Base-by-base conservation (phyloP, 2,329 filamentous ascomycete species). In the Penicillium sp. region DNA sequence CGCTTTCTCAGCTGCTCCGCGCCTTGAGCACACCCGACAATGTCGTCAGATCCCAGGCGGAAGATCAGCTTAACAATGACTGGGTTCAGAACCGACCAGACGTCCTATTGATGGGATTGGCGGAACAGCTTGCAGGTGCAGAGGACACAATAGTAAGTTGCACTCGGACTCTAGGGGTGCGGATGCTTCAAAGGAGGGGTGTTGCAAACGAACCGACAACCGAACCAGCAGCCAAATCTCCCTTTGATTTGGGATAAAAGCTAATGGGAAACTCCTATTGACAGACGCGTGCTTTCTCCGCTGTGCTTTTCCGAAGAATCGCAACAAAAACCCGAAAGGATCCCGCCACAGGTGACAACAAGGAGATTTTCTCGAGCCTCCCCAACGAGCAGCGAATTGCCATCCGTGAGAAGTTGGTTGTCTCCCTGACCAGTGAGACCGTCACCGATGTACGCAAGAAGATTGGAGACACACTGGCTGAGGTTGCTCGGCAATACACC, bases 401-500 rank as follows among this genome's bases (percentile, higher is more conserved):
- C 47, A 96, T 97, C 68, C 87, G 92, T 65, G 84, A 89, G 69
- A 96, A 93, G 75, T 81, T 97, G 57, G 83, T 97, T 41, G 84
- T 92, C 69, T 87, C 86, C 51, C 81, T 97, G 52, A 85, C 85
- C 57, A 81, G 80, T 60, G 94, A 97, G 78, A 79, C 84, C 23
- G 84, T 89, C 60, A 84, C 87, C 60, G 81, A 84, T 39, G 90
- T 96, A 46, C 84, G 94, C 68, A 94, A 96, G 79, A 99, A 99
- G 77, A 90, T 97, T 72, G 94, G 92, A 67, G 94, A 99, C 77
- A 92, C 93, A n/a, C 90, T 97, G 60, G 94, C 94, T 25, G 94
- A 99, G 77, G 83, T 99, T 59, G 94, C 93, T 44, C 87, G 94
- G 69, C 92, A 99, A 78, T 97, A 97, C 76, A 89, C 90, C 44